Conservation (phyloP, 2,329 filamentous ascomycete genomes). For the Trichoderma sp. region DNA sequence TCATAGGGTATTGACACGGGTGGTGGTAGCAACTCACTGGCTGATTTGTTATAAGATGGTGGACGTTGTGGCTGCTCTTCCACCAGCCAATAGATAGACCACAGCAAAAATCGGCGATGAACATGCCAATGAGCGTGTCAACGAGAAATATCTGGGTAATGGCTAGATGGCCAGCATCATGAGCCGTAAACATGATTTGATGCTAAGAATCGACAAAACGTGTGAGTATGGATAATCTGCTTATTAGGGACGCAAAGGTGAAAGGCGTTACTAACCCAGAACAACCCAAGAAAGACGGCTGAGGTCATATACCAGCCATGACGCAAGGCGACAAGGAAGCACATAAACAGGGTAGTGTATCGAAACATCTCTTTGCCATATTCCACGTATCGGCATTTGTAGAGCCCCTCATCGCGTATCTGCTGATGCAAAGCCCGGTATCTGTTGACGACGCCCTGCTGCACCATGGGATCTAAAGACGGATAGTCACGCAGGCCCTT, state of each 20-base stretch:
- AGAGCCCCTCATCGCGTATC: slow-evolving; percentile 72
- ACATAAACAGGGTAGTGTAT: slow-evolving; percentile 61
- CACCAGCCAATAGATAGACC: slow-evolving; percentile 94
- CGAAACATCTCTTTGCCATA: slow-evolving; percentile 73
- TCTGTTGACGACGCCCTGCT: slow-evolving; percentile 71
- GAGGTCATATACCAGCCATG: slow-evolving; percentile 60
- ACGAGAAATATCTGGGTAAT: slow-evolving; percentile 87
- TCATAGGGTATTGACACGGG: neutral
- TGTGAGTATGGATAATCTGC: neutral
- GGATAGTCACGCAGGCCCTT: slow-evolving; percentile 81
- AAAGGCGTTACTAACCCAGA: slow-evolving; percentile 10
- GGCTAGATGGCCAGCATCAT: slow-evolving; percentile 95
- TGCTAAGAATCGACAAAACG: slow-evolving; percentile 59
- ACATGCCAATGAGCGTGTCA: slow-evolving; percentile 82
- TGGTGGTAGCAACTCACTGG: slow-evolving; percentile 47
- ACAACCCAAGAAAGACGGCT: slow-evolving; percentile 71
- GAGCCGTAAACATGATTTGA: slow-evolving; percentile 87
- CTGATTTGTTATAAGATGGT: slow-evolving; percentile 93
- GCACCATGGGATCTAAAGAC: slow-evolving; percentile 66
- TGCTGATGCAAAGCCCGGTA: slow-evolving; percentile 75
- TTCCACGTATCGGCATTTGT: slow-evolving; percentile 76
- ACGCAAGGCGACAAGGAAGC: slow-evolving; percentile 60
- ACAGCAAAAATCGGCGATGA: slow-evolving; percentile 85
- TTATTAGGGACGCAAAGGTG: neutral
- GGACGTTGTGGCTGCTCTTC: slow-evolving; percentile 94